Conservation (phyloP, 768 basidiomycete species). For the Filobasidium floriforme region DNA sequence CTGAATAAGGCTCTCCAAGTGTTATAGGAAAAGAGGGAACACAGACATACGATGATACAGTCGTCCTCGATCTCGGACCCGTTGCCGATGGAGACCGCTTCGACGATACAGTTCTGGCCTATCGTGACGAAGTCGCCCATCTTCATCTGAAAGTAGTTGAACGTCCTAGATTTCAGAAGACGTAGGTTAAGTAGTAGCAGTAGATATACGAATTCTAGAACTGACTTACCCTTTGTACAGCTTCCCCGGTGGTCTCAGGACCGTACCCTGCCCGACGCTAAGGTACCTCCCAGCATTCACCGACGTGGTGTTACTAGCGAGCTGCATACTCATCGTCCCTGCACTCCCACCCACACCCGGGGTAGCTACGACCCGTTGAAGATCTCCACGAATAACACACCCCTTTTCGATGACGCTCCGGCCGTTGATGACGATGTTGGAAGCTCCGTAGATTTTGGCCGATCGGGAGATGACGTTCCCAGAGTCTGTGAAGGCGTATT, state of each 20-base stretch:
- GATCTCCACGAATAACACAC: slow-evolving; percentile 87
- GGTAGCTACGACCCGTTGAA: slow-evolving; percentile 49
- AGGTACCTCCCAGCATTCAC: slow-evolving; percentile 91
- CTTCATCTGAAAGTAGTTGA: slow-evolving; percentile 95
- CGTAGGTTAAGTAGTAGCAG: no score
- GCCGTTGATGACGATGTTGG: slow-evolving; percentile 94
- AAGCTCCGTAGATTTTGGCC: slow-evolving; percentile 54
- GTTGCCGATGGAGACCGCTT: slow-evolving; percentile 89
- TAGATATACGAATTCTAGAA: neutral
- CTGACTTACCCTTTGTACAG: slow-evolving; percentile 46
- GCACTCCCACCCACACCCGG: slow-evolving; percentile 75
- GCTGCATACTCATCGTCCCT: neutral
- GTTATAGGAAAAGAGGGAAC: no score
- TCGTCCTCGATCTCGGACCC: slow-evolving; percentile 92
- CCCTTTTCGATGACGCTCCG: slow-evolving; percentile 89
- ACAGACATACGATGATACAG: slow-evolving; percentile 76
- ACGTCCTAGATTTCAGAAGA: no score
- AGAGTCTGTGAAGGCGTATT: slow-evolving; percentile 16
- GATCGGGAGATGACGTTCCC: slow-evolving; percentile 15
- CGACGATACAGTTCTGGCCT: slow-evolving; percentile 76
- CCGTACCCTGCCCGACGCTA: slow-evolving; percentile 76
- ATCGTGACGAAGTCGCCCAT: slow-evolving; percentile 93
- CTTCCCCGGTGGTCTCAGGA: slow-evolving; percentile 55
- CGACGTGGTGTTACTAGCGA: slow-evolving; percentile 36
- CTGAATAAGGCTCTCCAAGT: no score